Percentiles rank a stretch among this genome's conserved stretches.
Conservation (phyloP, 2,329 filamentous ascomycete genomes). For the Pyricularia sp. region DNA sequence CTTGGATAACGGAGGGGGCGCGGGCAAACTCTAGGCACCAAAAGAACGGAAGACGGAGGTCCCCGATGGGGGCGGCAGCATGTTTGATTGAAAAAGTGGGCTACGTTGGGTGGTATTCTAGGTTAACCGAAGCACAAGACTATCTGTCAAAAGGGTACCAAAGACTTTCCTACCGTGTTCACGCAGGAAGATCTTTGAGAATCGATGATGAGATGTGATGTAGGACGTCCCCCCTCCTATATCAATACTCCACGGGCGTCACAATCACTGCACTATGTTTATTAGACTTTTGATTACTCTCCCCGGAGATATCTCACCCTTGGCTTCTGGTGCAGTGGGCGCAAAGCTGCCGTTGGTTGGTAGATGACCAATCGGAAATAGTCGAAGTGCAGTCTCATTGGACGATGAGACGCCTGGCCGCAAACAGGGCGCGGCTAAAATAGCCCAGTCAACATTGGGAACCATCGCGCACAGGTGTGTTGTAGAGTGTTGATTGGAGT, state of each 20-base stretch:
- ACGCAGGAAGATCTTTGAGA: neutral
- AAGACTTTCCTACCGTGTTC: neutral
- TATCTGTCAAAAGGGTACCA: neutral
- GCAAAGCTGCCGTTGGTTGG: neutral
- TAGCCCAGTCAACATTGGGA: neutral
- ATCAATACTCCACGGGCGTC: too few species aligned
- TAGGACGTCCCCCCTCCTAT: too few species aligned
- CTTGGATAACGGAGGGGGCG: neutral
- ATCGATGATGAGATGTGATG: too few species aligned
- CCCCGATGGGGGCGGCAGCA: neutral
- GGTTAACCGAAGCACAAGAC: neutral
- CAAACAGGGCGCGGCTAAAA: neutral
- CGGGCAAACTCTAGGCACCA: neutral
- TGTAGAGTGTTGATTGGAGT: neutral
- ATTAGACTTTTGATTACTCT: neutral
- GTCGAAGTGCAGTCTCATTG: neutral
- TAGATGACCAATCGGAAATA: neutral
- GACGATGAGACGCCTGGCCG: neutral
- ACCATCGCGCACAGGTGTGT: neutral
- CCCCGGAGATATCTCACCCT: neutral
- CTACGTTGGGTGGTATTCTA: neutral
- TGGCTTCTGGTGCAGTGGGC: neutral
- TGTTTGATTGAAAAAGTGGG: neutral
- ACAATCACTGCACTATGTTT: neutral
- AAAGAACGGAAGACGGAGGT: neutral